Base-by-base conservation (phyloP, 2,329 filamentous ascomycete species). In the Rasamsonia emersonii region DNA sequence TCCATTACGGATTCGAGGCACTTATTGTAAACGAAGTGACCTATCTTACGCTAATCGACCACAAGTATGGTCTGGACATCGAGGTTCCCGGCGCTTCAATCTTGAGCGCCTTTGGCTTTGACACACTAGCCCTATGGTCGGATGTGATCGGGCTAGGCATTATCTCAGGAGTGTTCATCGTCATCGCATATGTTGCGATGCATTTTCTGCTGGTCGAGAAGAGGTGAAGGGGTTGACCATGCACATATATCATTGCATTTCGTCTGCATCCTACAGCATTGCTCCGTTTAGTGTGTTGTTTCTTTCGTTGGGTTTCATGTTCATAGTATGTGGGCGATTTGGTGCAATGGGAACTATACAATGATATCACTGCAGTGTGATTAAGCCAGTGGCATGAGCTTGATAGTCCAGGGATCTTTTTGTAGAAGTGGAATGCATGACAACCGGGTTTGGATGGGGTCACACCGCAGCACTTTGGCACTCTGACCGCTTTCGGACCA, bases 1-100 rank as follows among this genome's bases (percentile, higher is more conserved):
- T 98, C 72, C 91, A 98, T 56, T 98, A 93, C 53, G 89, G 82
- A 4, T 96, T 96, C 48, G 91, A 98, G 67, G 83, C 85, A 2
- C 73, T 98, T 9, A 93, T 96, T 41, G 91, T 98, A 47, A 98
- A 96, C 53, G 91, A 98, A 64, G 93, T 95, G 28, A 79, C 86
- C 16, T 85, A 86, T 49, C 68, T 98, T 25, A 89, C 83, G 0
- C 73, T 98, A 16, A 76, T 93, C 24, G 91, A 98, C 56, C 81
- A 91, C 59, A 93, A 96, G 61, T 95, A 94, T 43, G 91, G 91
- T 4, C 74, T 98, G 4, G 86, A 96, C 50, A 98, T 98, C 41
- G 89, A 91, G 32, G 86, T 98, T 0, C 91, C 91, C 0, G 91
- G 91, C 19, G 86, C 89, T 1, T 85, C 86, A 0, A 98, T 98